Evolutionary conservation across 2,329 filamentous ascomycete species (phyloP).

Genomic region (Uncinocarpus reesii): DNA sequence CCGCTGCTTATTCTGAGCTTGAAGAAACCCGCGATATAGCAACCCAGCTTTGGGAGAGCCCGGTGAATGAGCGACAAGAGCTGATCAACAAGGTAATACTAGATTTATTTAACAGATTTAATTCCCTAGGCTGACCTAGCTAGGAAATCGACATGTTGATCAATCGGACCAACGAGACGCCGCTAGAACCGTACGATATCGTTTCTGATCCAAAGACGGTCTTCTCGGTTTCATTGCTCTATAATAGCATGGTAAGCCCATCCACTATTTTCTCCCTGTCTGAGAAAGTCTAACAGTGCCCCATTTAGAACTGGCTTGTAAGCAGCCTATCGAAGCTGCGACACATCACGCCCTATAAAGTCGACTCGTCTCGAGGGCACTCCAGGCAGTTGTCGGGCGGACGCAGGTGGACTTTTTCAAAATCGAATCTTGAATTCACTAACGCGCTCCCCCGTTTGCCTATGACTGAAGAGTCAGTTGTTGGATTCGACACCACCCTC

Average conservation of each 20-base stretch:
- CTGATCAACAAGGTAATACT: conserved; percentile 50
- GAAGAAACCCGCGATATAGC: conserved; percentile 64
- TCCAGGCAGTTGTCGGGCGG: conserved; percentile 38
- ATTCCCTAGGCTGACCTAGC: conserved; percentile 12
- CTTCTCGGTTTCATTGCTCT: conserved; percentile 72
- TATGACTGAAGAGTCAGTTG: conserved; percentile 75
- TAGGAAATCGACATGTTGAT: conserved; percentile 47
- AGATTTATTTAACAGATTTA: not conserved
- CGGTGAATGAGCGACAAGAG: conserved; percentile 40
- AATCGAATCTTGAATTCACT: conserved; percentile 43
- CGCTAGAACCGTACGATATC: conserved; percentile 66
- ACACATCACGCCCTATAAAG: conserved; percentile 70
- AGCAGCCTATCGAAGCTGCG: conserved; percentile 72
- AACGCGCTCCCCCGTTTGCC: conserved; percentile 68
- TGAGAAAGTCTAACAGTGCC: not conserved
- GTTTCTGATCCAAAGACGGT: conserved; percentile 84
- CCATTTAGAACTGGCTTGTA: conserved; percentile 68
- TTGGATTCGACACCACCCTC: conserved; percentile 77
- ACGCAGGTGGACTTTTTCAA: conserved; percentile 71
- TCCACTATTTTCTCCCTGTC: not conserved
- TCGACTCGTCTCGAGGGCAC: conserved; percentile 46
- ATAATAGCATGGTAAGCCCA: conserved; percentile 68
- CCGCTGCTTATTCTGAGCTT: conserved; percentile 55
- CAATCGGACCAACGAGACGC: conserved; percentile 45
- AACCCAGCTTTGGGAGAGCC: conserved; percentile 52